Conservation (phyloP, 495 filamentous ascomycete genomes). For the Ascobolus immersus region DNA sequence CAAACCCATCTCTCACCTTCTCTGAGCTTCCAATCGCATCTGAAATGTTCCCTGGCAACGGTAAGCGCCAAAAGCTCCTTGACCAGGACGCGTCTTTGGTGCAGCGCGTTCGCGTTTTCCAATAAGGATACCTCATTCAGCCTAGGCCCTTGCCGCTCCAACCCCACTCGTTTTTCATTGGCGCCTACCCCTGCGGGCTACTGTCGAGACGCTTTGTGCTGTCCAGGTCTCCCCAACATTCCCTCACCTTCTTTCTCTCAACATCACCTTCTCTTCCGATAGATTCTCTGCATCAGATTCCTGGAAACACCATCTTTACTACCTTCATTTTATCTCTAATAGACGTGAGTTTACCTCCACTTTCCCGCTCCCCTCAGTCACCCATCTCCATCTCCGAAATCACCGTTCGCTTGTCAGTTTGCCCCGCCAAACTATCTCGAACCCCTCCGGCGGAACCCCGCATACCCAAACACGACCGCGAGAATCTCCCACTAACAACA, state of each 20-base stretch:
- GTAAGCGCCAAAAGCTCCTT: too few relatives aligned
- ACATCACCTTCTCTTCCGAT: slow-evolving; percentile 6
- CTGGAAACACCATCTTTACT: background rate
- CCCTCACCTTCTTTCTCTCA: slow-evolving; percentile 7
- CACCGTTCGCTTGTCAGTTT: slow-evolving; percentile 5
- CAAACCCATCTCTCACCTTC: too few relatives aligned
- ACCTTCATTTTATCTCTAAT: background rate
- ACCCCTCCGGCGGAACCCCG: slow-evolving; percentile 9
- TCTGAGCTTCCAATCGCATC: too few relatives aligned
- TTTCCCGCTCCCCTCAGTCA: background rate
- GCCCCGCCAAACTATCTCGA: slow-evolving; percentile 5
- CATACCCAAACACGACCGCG: slow-evolving; percentile 1
- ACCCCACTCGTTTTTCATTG: too few relatives aligned
- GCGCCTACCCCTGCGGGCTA: too few relatives aligned
- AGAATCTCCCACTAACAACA: too few relatives aligned
- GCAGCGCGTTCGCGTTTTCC: too few relatives aligned
- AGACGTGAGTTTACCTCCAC: background rate
- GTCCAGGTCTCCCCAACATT: slow-evolving; percentile 4
- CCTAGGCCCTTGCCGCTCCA: too few relatives aligned
- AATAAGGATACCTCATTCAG: too few relatives aligned
- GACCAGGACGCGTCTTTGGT: too few relatives aligned
- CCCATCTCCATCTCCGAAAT: slow-evolving; percentile 6
- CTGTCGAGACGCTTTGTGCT: slow-evolving; percentile 9
- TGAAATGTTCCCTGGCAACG: too few relatives aligned
- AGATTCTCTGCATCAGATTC: slow-evolving; percentile 1